Evolutionary conservation across 257 asterid genomes (phyloP).

Genomic region (Penstemon barbatus): DNA sequence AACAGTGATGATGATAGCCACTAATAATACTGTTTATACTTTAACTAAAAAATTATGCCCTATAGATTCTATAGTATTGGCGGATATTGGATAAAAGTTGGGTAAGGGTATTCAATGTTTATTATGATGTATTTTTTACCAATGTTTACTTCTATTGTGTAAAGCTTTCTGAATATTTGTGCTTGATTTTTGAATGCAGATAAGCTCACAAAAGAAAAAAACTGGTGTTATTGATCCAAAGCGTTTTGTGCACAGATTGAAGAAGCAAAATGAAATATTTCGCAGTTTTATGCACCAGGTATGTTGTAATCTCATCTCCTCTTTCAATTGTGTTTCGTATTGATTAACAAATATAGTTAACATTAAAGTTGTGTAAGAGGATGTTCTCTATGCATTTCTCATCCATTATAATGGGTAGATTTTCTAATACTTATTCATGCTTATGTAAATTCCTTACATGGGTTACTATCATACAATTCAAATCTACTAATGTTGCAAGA

Average conservation of each 20-base stretch:
- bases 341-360: background rate
- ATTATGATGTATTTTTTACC: too few relatives aligned
- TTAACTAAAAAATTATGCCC: too few relatives aligned
- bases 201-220: slow-evolving; percentile 86
- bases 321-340: slow-evolving; percentile 2
- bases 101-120: too few relatives aligned
- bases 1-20: too few relatives aligned
- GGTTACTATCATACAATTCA: slow-evolving; percentile 10
- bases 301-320: slow-evolving; percentile 20
- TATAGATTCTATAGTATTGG: too few relatives aligned
- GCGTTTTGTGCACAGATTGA: slow-evolving; percentile 89
- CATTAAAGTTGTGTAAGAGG: slow-evolving; percentile 16
- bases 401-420: too few relatives aligned
- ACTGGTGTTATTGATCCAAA: slow-evolving; percentile 92
- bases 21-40: too few relatives aligned
- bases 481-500: slow-evolving; percentile 24
- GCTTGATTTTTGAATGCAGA: slow-evolving; percentile 47
- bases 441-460: slow-evolving; percentile 14
- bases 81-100: too few relatives aligned
- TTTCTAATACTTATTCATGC: background rate
- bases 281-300: slow-evolving; percentile 99
- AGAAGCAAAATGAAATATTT: slow-evolving; percentile 83
- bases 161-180: slow-evolving; percentile 9
- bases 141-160: background rate
- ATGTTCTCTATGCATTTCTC: background rate